Evolutionary conservation across 805 yeast species (phyloP).

Genomic region (Candida morakotiae): DNA sequence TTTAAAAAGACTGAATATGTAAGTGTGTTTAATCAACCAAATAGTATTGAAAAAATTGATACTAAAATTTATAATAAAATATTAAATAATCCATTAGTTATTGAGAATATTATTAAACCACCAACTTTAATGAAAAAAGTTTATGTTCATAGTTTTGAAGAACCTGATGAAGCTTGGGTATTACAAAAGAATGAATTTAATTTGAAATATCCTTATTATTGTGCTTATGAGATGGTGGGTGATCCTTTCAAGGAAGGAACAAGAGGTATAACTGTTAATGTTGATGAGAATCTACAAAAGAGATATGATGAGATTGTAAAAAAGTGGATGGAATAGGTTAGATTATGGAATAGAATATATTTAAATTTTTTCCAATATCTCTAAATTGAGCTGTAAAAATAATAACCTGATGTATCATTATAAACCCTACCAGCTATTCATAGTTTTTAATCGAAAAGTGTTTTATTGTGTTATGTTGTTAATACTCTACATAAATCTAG

Average conservation of each 20-base stretch:
- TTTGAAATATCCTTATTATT: conserved; percentile 24
- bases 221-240: conserved; percentile 31
- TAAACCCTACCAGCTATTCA: no score
- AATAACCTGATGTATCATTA: no score
- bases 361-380: no score
- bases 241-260: conserved; percentile 13
- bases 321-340: conserved; percentile 22
- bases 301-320: conserved; percentile 18
- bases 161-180: conserved; percentile 26
- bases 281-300: conserved; percentile 10
- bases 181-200: conserved; percentile 14
- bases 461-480: no score
- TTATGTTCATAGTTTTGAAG: conserved; percentile 14
- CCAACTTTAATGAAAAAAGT: conserved; percentile 16
- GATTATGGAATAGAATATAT: no score
- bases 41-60: conserved; percentile 4
- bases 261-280: conserved; percentile 17
- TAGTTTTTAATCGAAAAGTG: no score
- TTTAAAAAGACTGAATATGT: conserved; percentile 5
- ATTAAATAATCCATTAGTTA: conserved; percentile 18
- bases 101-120: conserved; percentile 22
- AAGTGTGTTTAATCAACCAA: conserved; percentile 4
- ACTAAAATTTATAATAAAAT: conserved; percentile 8
- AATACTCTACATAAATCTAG: no score
- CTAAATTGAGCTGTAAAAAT: no score